A percentile compares a stretch with the other conserved stretches of the same genome.
These are phyloP conservation scores for Monosporascus sp. DNA, from an alignment of 2,329 filamentous ascomycete genomes.

Conservation along the genomic window DNA sequence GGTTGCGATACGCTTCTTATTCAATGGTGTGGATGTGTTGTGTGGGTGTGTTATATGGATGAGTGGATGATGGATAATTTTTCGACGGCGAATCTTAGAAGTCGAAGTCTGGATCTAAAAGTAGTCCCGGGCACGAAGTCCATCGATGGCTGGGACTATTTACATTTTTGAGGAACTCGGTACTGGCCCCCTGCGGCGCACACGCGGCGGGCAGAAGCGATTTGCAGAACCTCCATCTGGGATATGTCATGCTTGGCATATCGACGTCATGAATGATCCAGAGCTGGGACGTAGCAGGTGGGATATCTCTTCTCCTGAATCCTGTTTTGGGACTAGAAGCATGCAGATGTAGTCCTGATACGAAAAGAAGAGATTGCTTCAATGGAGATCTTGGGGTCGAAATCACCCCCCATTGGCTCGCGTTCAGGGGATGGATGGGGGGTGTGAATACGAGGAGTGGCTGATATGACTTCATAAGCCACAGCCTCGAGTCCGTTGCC, in stretches of 20 bases:
- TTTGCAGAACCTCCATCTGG: not conserved
- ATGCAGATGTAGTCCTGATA: not conserved
- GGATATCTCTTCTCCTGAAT: slow-evolving; percentile 1
- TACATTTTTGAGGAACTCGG: slow-evolving; percentile 9
- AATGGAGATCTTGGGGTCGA: not conserved
- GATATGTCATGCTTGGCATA: slow-evolving; percentile 6
- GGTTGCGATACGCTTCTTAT: not conserved
- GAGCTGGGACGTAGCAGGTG: slow-evolving; percentile 3
- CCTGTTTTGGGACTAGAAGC: slow-evolving; percentile 6
- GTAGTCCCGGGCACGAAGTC: not conserved
- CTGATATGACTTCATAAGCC: not conserved
- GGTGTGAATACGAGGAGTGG: not conserved
- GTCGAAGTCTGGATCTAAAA: not conserved
- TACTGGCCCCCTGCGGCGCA: not conserved
- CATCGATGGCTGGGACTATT: slow-evolving; percentile 5
- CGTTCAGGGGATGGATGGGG: not conserved
- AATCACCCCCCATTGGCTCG: not conserved
- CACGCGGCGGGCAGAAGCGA: not conserved
- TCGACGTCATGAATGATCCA: slow-evolving; percentile 10
- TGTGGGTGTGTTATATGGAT: not conserved
- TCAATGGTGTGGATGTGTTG: not conserved
- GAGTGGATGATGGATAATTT: not conserved
- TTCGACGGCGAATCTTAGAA: too few relatives aligned
- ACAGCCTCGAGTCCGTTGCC: not conserved
- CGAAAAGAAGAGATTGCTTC: not conserved